Conservation (phyloP, 345 rosid species). For the Salix arbutifolia region DNA sequence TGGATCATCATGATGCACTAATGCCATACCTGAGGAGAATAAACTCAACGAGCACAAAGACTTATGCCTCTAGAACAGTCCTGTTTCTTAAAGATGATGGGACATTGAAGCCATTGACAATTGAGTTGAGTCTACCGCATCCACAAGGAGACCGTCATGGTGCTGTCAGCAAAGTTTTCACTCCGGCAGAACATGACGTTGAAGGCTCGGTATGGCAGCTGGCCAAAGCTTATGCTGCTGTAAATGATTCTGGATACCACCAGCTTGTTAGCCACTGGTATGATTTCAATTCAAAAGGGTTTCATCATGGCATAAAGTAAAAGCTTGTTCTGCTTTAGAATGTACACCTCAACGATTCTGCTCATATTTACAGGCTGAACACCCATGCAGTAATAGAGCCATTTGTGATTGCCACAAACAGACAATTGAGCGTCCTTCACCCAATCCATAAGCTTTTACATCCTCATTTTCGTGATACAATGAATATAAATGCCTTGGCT, state of each 20-base stretch:
- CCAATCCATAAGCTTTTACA: conserved; percentile 82
- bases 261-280: conserved; percentile 94
- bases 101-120: conserved; percentile 71
- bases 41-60: conserved; percentile 76
- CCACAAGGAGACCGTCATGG: conserved; percentile 68
- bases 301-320: not conserved
- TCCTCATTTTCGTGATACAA: conserved; percentile 89
- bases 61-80: conserved; percentile 74
- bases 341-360: not conserved
- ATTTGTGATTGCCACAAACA: conserved; percentile 68
- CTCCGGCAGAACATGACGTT: conserved; percentile 55
- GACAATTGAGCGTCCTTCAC: conserved; percentile 77
- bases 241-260: conserved; percentile 87
- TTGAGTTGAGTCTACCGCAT: conserved; percentile 86
- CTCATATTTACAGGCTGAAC: conserved; percentile 48
- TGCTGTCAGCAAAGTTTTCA: conserved; percentile 67
- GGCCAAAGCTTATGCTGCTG: conserved; percentile 85
- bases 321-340: not conserved
- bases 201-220: conserved; percentile 78
- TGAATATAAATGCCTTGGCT: conserved; percentile 84
- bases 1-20: conserved; percentile 76
- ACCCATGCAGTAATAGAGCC: conserved; percentile 94
- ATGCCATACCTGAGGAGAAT: conserved; percentile 65
- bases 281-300: not conserved
- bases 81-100: conserved; percentile 64